Evolutionary conservation across 768 basidiomycete species (phyloP).

Genomic region (Boletus pseudo-olivaceus): DNA sequence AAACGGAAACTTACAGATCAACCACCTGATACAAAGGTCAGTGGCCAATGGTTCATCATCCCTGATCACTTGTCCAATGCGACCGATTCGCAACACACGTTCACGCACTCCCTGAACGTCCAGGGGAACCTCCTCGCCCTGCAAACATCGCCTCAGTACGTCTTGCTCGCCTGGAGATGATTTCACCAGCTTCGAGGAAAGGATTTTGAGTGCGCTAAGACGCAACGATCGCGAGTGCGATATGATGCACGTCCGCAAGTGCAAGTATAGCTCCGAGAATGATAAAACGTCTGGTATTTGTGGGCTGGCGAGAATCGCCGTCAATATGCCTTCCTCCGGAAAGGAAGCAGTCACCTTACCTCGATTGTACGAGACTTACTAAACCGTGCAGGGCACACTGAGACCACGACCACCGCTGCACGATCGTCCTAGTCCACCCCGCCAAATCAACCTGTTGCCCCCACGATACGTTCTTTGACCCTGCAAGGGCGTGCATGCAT

Average conservation of each 20-base stretch:
- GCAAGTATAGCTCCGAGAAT: slow-evolving; percentile 50
- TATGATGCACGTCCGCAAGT: slow-evolving; percentile 52
- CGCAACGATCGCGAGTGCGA: slow-evolving; percentile 73
- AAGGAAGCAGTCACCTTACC: slow-evolving; percentile 32
- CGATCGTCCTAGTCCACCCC: slow-evolving; percentile 44
- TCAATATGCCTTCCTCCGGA: background rate
- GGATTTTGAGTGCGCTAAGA: slow-evolving; percentile 58
- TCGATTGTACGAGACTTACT: slow-evolving; percentile 42
- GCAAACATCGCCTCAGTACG: slow-evolving; percentile 62
- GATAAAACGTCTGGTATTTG: slow-evolving; percentile 26
- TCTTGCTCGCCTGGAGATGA: slow-evolving; percentile 44
- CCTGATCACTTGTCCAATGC: slow-evolving; percentile 59
- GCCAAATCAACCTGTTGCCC: slow-evolving; percentile 41
- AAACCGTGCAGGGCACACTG: slow-evolving; percentile 54
- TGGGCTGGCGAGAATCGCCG: slow-evolving; percentile 9
- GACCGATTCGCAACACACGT: slow-evolving; percentile 71
- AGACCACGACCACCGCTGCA: slow-evolving; percentile 57
- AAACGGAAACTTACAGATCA: slow-evolving; percentile 52
- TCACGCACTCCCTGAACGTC: slow-evolving; percentile 83
- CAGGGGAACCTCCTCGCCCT: slow-evolving; percentile 77
- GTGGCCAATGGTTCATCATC: slow-evolving; percentile 51
- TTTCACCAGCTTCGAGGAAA: slow-evolving; percentile 50
- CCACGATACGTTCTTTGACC: slow-evolving; percentile 45
- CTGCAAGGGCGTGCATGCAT: slow-evolving; percentile 50
- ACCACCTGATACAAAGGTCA: slow-evolving; percentile 67